Evolutionary conservation across 2,329 filamentous ascomycete genomes (phyloP).

Genomic region (Rhynchosporium agropyri): DNA sequence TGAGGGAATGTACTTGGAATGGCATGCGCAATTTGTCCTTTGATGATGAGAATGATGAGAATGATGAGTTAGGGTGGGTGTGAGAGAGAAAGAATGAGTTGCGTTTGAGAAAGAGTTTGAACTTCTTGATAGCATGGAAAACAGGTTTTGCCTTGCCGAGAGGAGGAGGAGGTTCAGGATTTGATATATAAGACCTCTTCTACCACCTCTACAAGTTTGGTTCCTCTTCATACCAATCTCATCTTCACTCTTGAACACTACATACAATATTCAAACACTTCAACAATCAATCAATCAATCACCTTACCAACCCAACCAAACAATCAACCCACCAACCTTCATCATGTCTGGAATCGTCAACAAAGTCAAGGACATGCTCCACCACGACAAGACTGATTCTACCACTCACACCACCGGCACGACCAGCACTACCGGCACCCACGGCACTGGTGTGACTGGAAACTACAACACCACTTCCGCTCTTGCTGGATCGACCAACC

Average conservation of each 20-base stretch:
- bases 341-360: conserved; percentile 50
- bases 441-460: conserved; percentile 32
- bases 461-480: conserved; percentile 4
- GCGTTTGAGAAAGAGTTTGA: neutral
- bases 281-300: neutral
- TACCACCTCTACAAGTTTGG: neutral
- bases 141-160: conserved; percentile 18
- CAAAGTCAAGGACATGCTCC: conserved; percentile 52
- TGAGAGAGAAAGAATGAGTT: neutral
- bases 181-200: conserved; percentile 19
- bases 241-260: conserved; percentile 16
- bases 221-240: conserved; percentile 15
- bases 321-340: conserved; percentile 16
- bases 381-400: conserved; percentile 32
- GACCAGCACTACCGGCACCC: conserved; percentile 20
- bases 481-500: conserved; percentile 3
- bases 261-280: conserved; percentile 16
- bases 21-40: neutral
- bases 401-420: conserved; percentile 24
- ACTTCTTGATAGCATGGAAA: neutral
- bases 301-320: neutral
- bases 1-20: neutral
- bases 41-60: neutral
- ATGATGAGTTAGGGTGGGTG: too few species aligned
- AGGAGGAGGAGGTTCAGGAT: conserved; percentile 3